Conservation (phyloP, 179 eudicot species). For the Silene coronaria region DNA sequence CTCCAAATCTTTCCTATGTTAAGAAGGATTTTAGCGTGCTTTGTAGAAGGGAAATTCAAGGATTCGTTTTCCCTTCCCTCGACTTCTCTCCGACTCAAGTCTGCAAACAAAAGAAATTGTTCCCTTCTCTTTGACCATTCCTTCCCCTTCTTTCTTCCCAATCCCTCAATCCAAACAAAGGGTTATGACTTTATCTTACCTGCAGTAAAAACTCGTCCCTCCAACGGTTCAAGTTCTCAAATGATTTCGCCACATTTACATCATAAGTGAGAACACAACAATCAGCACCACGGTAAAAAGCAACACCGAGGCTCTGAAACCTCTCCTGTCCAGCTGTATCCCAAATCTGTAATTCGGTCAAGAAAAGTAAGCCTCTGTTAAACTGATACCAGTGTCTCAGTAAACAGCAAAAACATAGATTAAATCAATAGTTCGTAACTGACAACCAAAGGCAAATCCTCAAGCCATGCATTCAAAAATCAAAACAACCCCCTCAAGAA, state of each 20-base stretch:
- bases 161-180: neutral
- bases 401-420: neutral
- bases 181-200: conserved; percentile 22
- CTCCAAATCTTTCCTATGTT: neutral
- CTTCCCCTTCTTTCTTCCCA: neutral
- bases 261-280: conserved; percentile 58
- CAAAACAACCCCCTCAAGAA: neutral
- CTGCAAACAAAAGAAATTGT: neutral
- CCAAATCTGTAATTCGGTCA: conserved; percentile 42
- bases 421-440: neutral
- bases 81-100: neutral
- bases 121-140: neutral
- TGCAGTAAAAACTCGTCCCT: conserved; percentile 57
- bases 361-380: conserved; percentile 5
- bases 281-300: conserved; percentile 64
- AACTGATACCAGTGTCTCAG: neutral
- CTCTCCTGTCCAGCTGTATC: conserved; percentile 61
- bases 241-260: conserved; percentile 58
- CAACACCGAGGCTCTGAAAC: conserved; percentile 60
- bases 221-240: conserved; percentile 55
- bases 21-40: neutral
- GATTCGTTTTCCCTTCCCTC: neutral
- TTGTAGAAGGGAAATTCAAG: neutral
- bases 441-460: neutral
- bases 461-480: neutral